Base-by-base conservation (phyloP, 176 grass and related monocot species). In the Neostapfia colusana region DNA sequence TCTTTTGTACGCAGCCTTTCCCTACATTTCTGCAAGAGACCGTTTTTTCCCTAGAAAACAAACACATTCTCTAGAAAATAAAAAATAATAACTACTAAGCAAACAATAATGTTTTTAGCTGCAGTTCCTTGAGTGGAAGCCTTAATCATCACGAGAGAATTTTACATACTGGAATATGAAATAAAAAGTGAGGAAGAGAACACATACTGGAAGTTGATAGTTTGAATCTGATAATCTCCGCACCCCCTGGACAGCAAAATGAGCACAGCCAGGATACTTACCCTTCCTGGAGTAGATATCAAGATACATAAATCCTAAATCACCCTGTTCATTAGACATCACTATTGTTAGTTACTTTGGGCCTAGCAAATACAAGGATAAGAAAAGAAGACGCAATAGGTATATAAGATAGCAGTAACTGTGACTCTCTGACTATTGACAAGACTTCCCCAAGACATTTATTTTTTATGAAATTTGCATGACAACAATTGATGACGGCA, bases 281-380 rank as follows among this genome's bases (percentile, higher is more conserved):
- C 84, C 91, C 84, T 88, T 92, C 75, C 95, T 97, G 25, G 91
- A 87, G 82, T 93, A 97, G 48, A 97, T 86, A 72, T 97, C 95
- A 80, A 97, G 95, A 81, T 92, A 97, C 83, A 97, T 82, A 79
- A 89, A 91, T 69, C 95, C 95, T 70, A 97, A 90, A 88, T 92
- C 86, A 53, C 94, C 95, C 95, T 97, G 81, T 69, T 72, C 64
- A 78, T 58, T 71, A 67, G 13, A 79, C 25, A 81, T 78, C 17
- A 16, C 66, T 56, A 0, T 10, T 46, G 65, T 70, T 62, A 53
- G 62, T 82, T 84, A 60, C 43, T 79, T 62, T 67, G 8, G 9
- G 1, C 14, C 20, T 37, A 63, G 59, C 0, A 83, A 64, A 78
- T 39, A 80, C 72, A 75, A 65, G 8, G 20, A 31, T 31, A n/a